Evolutionary conservation across 2,329 filamentous ascomycete genomes (phyloP).

Genomic region (Paracamarosporium sp.): DNA sequence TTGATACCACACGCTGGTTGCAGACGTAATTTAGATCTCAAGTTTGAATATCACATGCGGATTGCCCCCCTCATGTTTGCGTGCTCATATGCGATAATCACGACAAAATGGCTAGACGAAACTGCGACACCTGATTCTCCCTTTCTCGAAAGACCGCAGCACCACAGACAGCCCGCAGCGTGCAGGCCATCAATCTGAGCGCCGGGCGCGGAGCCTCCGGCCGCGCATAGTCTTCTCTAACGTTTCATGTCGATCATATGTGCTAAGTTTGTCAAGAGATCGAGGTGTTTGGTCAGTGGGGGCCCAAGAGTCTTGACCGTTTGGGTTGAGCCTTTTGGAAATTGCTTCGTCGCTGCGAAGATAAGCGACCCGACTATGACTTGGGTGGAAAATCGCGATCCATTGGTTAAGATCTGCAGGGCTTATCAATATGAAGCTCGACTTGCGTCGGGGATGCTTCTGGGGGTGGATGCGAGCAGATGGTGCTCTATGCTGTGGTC

Average conservation of each 20-base stretch:
- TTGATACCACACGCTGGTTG: conserved; percentile 6
- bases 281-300: neutral
- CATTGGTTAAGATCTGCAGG: neutral
- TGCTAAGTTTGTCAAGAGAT: neutral
- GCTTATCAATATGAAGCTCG: no score
- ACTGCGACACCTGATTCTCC: neutral
- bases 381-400: no score
- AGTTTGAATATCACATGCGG: conserved; percentile 6
- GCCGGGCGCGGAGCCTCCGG: neutral
- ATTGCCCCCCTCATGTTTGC: conserved; percentile 1
- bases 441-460: no score
- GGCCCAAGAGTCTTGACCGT: conserved; percentile 5
- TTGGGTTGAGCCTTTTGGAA: neutral
- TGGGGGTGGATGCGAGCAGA: no score
- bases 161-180: no score
- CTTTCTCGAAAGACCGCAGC: neutral
- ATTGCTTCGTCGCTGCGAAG: neutral
- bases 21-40: conserved; percentile 8
- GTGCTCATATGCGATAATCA: neutral
- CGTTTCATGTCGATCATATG: conserved; percentile 1
- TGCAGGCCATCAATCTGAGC: no score
- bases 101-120: neutral
- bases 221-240: neutral
- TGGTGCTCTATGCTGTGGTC: no score
- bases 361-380: no score